Evolutionary conservation across 225 moss, liverwort and hornwort species (phyloP), one percentile per base, ranked within the genome.

Genomic region (Takakia lepidozioides): DNA sequence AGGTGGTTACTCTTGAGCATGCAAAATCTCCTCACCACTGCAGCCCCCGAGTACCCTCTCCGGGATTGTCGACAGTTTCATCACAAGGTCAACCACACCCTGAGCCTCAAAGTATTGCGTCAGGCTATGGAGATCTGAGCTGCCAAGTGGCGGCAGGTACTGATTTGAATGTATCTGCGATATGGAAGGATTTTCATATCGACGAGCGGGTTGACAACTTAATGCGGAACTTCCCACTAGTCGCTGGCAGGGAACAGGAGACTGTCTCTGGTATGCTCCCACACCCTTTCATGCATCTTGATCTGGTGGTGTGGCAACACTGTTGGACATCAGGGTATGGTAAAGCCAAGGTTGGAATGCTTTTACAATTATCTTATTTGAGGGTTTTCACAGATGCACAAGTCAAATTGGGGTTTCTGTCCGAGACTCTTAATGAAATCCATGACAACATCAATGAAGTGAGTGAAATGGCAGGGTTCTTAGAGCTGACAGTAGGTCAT

Each of bases 201-300:
- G 91, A 98, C 62, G 98, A 87, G 55, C 87, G 98, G 43, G 91
- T 98, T 37, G 85, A 91, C 65, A 83, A 72, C 67, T 75, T 98
- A 51, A 98, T 98, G 98, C 66, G 79, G 39, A 91, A 91, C 39
- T 82, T 91, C 68, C 68, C 74, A 17, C 69, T 91, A 20, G 69
- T 87, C 70, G 82, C 82, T 59, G 98, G 98, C 46, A 81, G 68
- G 67, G 98, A 98, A 63, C 85, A 87, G 70, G 85, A 98, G 38
- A 76, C 80, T 50, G 91, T 98, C 10, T 78, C 84, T 64, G 98
- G 95, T 98, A 73, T 17, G 25, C 32, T 32, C 32, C 11, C 32
- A n/a, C n/a, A n/a, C n/a, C n/a, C n/a, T n/a, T n/a, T n/a, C n/a
- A n/a, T n/a, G n/a, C n/a, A n/a, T n/a, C n/a, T n/a, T n/a, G n/a